Conservation (phyloP, 2,329 filamentous ascomycete genomes). For the Trichothecium sympodiale region DNA sequence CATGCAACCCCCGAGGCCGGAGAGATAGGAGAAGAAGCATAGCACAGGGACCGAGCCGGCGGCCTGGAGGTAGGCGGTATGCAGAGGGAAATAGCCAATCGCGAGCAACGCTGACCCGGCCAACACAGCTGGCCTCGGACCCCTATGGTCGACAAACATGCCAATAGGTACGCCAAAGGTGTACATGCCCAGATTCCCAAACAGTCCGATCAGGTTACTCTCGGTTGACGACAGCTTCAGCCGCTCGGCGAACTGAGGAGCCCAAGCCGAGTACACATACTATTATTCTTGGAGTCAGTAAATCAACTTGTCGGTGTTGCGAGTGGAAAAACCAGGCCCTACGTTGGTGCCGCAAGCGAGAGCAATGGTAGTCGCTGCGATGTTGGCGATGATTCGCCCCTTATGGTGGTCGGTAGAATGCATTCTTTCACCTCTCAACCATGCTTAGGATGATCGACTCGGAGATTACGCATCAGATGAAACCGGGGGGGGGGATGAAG, state of each 20-base stretch:
- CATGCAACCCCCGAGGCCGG: constrained; percentile 79
- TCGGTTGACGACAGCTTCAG: constrained; percentile 84
- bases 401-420: constrained; percentile 36
- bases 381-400: constrained; percentile 68
- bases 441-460: neutral
- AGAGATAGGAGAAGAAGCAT: constrained; percentile 76
- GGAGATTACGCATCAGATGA: too few species aligned
- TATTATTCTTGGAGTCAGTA: constrained; percentile 25
- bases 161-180: constrained; percentile 80
- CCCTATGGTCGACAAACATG: constrained; percentile 72
- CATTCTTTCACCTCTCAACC: constrained; percentile 2
- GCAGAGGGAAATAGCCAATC: constrained; percentile 77
- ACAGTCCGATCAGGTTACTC: constrained; percentile 80
- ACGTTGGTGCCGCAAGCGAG: constrained; percentile 92
- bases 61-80: constrained; percentile 64
- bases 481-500: too few species aligned
- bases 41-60: constrained; percentile 47
- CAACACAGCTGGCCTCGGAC: constrained; percentile 68
- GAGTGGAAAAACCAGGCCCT: constrained; percentile 16
- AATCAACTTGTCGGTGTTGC: neutral
- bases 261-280: constrained; percentile 99
- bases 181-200: constrained; percentile 90
- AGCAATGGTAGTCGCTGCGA: constrained; percentile 74
- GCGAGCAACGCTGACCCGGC: constrained; percentile 63
- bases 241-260: constrained; percentile 82